Base-by-base conservation (phyloP, 345 rosid genomes). In the Gossypium raimondii region DNA sequence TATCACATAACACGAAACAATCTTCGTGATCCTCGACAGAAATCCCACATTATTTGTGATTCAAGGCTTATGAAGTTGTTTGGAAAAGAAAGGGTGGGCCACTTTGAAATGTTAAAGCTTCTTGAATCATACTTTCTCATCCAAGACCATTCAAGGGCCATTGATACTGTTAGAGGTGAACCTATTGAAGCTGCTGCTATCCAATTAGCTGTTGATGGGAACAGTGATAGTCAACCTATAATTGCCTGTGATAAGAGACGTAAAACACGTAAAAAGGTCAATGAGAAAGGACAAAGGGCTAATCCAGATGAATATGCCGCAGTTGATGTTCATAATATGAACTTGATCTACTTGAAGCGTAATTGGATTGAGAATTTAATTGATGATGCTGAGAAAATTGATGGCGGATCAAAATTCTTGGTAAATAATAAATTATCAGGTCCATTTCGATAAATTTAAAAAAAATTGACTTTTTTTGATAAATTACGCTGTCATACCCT, bases 91-190 rank as follows among this genome's bases (percentile, higher is more conserved):
- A 84, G 86, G 75, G 82, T 93, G 70, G 97, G 89, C 57, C 97
- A 88, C 77, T 74, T 91, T 85, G 98, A 95, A 84, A 92, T 95
- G 99, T 87, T 59, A 64, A 91, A 87, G 86, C 93, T 92, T 85
- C 89, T 94, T 14, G 94, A 91, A 77, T 79, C 80, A 73, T 98
- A 95, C 75, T 84, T 89, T 79, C 91, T 90, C 67, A 79, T 75
- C 48, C 79, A 84, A 78, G 97, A 85, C 62, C 83, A 81, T 56
- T 76, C 86, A 22, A 76, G 68, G 22, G 48, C 58, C 63, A 81
- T 79, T 64, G 81, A 81, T 63, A 27, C 79, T 55, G 77, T 55
- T 45, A 80, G 73, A 50, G 82, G 76, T 9, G 84, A 76, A 67
- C 85, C 68, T 77, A 60, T 59, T 45, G 86, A 80, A 76, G 78